A percentile compares a stretch with the other conserved stretches of the same genome.
These are phyloP conservation scores for Polygonum maritimum DNA, from an alignment of 148 eudicot species.

Conservation along the genomic window DNA sequence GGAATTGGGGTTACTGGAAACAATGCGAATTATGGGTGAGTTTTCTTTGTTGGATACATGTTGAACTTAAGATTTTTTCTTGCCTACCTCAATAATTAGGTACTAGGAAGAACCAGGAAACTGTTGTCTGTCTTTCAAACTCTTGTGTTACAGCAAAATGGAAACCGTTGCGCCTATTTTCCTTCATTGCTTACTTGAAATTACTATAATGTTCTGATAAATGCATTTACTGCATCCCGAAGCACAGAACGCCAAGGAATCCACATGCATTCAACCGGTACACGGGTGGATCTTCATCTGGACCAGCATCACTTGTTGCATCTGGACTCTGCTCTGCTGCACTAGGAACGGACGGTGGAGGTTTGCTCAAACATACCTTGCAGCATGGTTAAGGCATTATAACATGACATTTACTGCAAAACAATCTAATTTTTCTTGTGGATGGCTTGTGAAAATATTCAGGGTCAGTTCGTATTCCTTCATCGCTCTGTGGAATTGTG, in stretches of 20 bases:
- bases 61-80: neutral
- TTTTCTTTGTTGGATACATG: constrained; percentile 5
- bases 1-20: constrained; percentile 92
- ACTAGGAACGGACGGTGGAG: constrained; percentile 98
- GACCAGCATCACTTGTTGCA: constrained; percentile 96
- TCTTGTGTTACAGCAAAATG: neutral
- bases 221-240: neutral
- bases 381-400: neutral
- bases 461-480: constrained; percentile 97
- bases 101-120: neutral
- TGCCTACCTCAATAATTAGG: neutral
- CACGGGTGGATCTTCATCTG: constrained; percentile 99
- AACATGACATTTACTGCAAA: neutral
- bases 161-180: neutral
- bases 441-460: constrained; percentile 24
- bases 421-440: neutral
- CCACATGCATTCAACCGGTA: constrained; percentile 89
- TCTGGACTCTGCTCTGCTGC: constrained; percentile 96
- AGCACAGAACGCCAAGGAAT: constrained; percentile 74
- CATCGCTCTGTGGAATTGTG: constrained; percentile 94
- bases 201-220: neutral
- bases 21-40: constrained; percentile 89
- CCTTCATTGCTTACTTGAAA: neutral
- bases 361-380: constrained; percentile 30
- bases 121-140: neutral